A percentile compares a stretch with the other conserved stretches of the same genome.
Conservation (phyloP, 305 asterid species). For the Fraxinus sp. region DNA sequence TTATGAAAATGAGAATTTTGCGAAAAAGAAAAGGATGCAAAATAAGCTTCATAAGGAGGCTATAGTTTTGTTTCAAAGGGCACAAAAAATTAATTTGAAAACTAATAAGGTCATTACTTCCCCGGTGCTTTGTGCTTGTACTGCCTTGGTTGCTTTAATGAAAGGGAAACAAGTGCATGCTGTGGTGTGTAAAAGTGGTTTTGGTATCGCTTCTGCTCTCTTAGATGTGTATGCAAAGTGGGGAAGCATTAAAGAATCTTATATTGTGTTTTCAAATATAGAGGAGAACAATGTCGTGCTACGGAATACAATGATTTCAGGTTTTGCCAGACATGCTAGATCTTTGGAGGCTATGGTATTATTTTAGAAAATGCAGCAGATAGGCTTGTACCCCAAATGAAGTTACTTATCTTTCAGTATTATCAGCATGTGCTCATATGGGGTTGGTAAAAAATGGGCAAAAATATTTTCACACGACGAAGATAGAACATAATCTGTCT, state of each 20-base stretch:
- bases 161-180: slow-evolving; percentile 45
- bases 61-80: slow-evolving; percentile 25
- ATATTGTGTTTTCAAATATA: slow-evolving; percentile 27
- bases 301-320: slow-evolving; percentile 29
- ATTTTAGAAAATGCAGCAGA: background rate
- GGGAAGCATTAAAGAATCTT: slow-evolving; percentile 30
- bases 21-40: background rate
- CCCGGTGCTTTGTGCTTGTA: slow-evolving; percentile 42
- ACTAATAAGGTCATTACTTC: slow-evolving; percentile 36
- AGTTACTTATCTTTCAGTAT: slow-evolving; percentile 26
- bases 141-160: slow-evolving; percentile 39
- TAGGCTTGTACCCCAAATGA: background rate
- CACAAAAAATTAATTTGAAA: slow-evolving; percentile 28
- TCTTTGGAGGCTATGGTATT: background rate
- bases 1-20: background rate
- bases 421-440: slow-evolving; percentile 49
- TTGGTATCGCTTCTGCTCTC: slow-evolving; percentile 34
- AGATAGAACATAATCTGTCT: slow-evolving; percentile 19
- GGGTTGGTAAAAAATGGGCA: slow-evolving; percentile 43
- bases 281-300: slow-evolving; percentile 37
- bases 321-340: background rate
- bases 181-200: slow-evolving; percentile 33
- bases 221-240: slow-evolving; percentile 31
- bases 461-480: slow-evolving; percentile 27
- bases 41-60: slow-evolving; percentile 32